phyloP scores from a whole-genome alignment of 225 moss, liverwort and hornwort genomes.

The Straminergon stramineum region DNA sequence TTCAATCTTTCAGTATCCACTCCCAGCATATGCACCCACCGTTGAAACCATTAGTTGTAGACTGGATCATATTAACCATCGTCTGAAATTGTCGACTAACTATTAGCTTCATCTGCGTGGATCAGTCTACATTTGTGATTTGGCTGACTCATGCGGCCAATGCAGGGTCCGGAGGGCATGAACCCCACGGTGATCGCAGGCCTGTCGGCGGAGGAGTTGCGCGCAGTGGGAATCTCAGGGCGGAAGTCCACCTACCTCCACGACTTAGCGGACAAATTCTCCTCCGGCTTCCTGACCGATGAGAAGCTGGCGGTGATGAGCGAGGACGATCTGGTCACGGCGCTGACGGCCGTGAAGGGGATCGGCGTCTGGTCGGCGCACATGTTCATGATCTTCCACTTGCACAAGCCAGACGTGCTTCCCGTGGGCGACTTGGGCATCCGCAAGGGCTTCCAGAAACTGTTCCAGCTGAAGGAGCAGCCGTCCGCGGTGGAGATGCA shows the following conservation, averaged over 20 bases:
- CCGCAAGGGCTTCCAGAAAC: constrained; percentile 74
- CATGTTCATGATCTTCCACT: constrained; percentile 94
- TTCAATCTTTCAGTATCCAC: neutral
- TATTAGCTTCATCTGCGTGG: neutral
- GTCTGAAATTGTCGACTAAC: neutral
- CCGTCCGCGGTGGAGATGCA: constrained; percentile 58
- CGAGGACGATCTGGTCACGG: constrained; percentile 65
- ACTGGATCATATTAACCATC: neutral
- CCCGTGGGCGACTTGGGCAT: constrained; percentile 82
- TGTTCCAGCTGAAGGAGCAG: constrained; percentile 49
- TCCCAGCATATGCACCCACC: neutral
- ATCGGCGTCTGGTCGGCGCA: constrained; percentile 95
- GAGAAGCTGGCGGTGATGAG: constrained; percentile 40
- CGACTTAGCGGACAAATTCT: constrained; percentile 66
- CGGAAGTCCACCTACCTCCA: constrained; percentile 79
- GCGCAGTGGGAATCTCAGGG: constrained; percentile 59
- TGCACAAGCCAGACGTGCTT: constrained; percentile 81
- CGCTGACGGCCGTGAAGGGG: constrained; percentile 81
- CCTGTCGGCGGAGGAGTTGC: constrained; percentile 51
- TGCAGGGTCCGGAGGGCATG: constrained; percentile 33
- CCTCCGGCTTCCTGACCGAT: constrained; percentile 53
- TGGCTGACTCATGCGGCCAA: neutral
- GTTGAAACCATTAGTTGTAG: neutral
- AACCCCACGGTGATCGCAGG: constrained; percentile 33
- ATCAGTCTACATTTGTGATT: neutral